Evolutionary conservation across 108 stramenopile species (phyloP), one percentile per base, ranked within the genome.

Genomic region (Chaetoceros muelleri): DNA sequence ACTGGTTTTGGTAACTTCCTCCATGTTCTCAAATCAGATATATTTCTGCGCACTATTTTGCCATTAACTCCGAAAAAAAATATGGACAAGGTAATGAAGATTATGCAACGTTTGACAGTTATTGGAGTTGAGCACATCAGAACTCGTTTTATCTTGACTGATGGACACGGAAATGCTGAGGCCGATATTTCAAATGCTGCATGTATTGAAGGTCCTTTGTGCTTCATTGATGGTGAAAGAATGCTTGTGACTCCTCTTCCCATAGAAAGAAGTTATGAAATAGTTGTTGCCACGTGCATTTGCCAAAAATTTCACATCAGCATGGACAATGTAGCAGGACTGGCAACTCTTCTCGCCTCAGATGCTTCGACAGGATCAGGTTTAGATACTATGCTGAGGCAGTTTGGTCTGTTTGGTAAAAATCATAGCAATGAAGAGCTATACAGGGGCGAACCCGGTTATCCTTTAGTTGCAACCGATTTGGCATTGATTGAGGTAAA

Each of bases 401-500:
- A 10, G 16, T 25, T 8, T 51, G 34, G 34, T 10, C 5, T 25
- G 16, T 25, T 8, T 51, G 10, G 49, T 16, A 16, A 24, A 51
- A 26, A 51, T 26, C n/a, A n/a, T 17, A 18, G 17, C 44, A 16
- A 51, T 10, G 49, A 51, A 8, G 49, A 51, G 16, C 10, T 51
- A 10, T 25, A 8, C 16, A 24, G 49, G 10, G 49, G 49, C 16
- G 10, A 16, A 24, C 49, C 49, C 16, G 49, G 49, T 10, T 25
- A 24, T 26, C 49, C 49, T 51, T 10, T 51, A 10, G 25, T 26
- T 5, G 49, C 5, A 51, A 26, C 49, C 5, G 49, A 51, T 26
- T 51, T 51, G 16, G 49, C 5, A 8, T 16, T 51, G 8, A 26
- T 51, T 51, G 49, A 51, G 25, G 10, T 51, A 5, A 51, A 51